Evolutionary conservation across 768 basidiomycete species (phyloP).

Genomic region (Russula virescens): DNA sequence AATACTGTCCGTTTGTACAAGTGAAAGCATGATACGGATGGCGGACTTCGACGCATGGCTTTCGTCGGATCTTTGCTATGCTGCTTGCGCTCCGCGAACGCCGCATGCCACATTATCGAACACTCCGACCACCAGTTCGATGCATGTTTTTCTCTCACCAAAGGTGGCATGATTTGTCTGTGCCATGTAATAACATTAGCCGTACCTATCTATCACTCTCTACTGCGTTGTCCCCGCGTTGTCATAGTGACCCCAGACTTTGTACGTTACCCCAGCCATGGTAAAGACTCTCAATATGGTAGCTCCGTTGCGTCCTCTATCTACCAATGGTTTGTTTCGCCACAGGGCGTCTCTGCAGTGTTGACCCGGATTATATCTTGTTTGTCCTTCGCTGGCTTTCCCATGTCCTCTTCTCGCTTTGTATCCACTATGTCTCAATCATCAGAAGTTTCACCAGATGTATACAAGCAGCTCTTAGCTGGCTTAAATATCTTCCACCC

Average conservation of each 20-base stretch:
- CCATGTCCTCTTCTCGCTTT: background rate
- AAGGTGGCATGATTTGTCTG: no score
- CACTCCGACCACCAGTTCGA: no score
- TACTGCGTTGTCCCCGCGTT: background rate
- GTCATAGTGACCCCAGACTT: no score
- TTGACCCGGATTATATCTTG: background rate
- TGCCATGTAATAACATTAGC: no score
- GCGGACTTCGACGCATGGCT: background rate
- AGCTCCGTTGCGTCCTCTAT: background rate
- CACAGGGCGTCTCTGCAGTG: conserved; percentile 16
- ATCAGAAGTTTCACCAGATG: background rate
- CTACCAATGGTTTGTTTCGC: background rate
- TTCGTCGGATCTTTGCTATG: background rate
- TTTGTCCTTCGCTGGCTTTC: background rate
- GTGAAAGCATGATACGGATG: background rate
- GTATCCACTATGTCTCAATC: background rate
- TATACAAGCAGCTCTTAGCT: conserved; percentile 3
- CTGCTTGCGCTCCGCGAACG: no score
- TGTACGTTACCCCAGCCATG: background rate
- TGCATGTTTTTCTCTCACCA: no score
- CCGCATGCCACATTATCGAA: no score
- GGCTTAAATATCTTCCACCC: conserved; percentile 7
- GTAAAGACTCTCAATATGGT: conserved; percentile 2
- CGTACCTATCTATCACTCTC: background rate
- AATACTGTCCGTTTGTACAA: no score